Evolutionary conservation across 2,329 filamentous ascomycete species (phyloP), one percentile per base, ranked within the genome.

Genomic region (Sclerotinia nivalis): DNA sequence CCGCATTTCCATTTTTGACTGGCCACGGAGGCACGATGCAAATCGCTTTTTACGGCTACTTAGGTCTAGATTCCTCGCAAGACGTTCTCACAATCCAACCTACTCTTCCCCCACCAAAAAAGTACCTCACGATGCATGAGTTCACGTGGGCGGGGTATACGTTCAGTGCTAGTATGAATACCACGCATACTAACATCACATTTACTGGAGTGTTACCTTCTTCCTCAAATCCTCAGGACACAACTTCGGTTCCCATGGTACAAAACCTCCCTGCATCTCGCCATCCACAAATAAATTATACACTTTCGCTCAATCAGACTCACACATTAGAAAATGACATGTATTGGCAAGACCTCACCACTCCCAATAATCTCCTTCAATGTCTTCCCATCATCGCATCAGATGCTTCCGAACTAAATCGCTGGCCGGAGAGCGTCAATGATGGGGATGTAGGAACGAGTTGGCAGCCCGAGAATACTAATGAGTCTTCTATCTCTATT

Each of bases 21-120:
- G 90, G 90, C 12, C 87, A 90, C 76, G 90, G 90, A 22, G 90
- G 90, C 58, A 85, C 88, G n/a, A 85, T 90, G 72, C 89, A 91
- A 76, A 86, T 91, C 15, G 84, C 84, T 1, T 81, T 90, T 6
- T 91, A 88, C 73, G 90, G 89, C 0, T 92, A 90, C 75, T 84
- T 92, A 1, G 90, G 90, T 1, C 81, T 91, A 2, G 85, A 88
- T 12, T 80, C 89, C 2, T 82, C 86, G 59, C 82, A 87, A 1
- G 87, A 89, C 69, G 82, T 83, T n/a, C 80, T 87, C 43, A 84
- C 90, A 66, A 81, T 92, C 55, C 84, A 91, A 68, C 90, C 90
- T 0, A 86, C 85, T 25, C 80, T 91, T 2, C 89, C 89, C 43
- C 87, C 87, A 25, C 86, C 91, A 71, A 86, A 91, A 13, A 69